These are phyloP conservation scores for Cochlearia excelsa DNA, from an alignment of 345 rosid genomes.

Conservation along the genomic window DNA sequence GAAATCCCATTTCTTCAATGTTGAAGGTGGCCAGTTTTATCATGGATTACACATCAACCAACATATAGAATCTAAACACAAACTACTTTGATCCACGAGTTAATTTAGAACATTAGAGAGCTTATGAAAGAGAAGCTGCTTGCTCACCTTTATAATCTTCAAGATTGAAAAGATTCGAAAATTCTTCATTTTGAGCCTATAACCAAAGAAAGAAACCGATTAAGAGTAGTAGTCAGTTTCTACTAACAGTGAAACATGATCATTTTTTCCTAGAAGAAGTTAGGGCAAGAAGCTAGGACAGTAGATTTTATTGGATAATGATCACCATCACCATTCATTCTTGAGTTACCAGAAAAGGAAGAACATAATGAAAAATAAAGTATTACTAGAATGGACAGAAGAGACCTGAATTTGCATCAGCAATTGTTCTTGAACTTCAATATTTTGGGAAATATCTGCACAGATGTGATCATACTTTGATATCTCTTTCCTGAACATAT, in stretches of 20 bases:
- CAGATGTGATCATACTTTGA: slow-evolving; percentile 83
- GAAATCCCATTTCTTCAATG: not conserved
- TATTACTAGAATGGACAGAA: slow-evolving; percentile 11
- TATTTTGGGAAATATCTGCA: slow-evolving; percentile 80
- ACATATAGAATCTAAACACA: slow-evolving; percentile 18
- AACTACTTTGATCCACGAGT: slow-evolving; percentile 3
- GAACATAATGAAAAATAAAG: not conserved
- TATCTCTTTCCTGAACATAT: slow-evolving; percentile 92
- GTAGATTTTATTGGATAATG: slow-evolving; percentile 3
- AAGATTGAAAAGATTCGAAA: slow-evolving; percentile 71
- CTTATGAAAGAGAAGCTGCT: slow-evolving; percentile 28
- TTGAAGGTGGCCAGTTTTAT: slow-evolving; percentile 4
- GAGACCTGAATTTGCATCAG: slow-evolving; percentile 88
- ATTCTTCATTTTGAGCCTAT: slow-evolving; percentile 92
- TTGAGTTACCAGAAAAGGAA: slow-evolving; percentile 10
- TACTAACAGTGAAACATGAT: slow-evolving; percentile 12
- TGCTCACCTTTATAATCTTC: slow-evolving; percentile 90
- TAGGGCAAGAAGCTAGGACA: slow-evolving; percentile 10
- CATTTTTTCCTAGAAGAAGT: not conserved
- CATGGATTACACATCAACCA: not conserved
- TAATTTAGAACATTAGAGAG: slow-evolving; percentile 1
- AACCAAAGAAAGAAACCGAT: slow-evolving; percentile 21
- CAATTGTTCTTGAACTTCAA: slow-evolving; percentile 86
- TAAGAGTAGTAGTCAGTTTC: slow-evolving; percentile 17
- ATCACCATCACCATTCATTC: slow-evolving; percentile 7